A percentile compares a stretch with the other conserved stretches of the same genome.
These are phyloP conservation scores for Scedosporium minutisporum DNA, from an alignment of 2,329 filamentous ascomycete species.

Conservation along the genomic window DNA sequence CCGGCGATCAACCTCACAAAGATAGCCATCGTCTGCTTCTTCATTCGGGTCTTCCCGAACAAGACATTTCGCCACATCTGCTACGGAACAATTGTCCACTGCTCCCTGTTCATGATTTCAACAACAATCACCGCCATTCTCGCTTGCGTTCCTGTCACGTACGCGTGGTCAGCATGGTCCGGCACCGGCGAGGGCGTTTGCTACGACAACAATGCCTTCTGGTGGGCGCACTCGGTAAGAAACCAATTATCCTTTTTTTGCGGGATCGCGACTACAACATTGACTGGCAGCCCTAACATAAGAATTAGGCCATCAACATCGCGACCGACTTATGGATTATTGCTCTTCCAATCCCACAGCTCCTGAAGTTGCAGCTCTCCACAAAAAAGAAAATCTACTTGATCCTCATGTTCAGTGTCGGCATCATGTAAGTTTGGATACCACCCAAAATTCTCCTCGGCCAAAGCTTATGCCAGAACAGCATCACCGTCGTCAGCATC, in stretches of 20 bases:
- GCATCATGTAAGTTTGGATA: constrained; percentile 7
- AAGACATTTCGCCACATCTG: constrained; percentile 2
- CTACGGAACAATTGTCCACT: constrained; percentile 6
- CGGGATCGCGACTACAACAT: no score
- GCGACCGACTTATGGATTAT: constrained; percentile 8
- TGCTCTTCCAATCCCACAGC: constrained; percentile 6
- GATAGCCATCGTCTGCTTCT: constrained; percentile 7
- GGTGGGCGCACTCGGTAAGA: constrained; percentile 8
- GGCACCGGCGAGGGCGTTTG: constrained; percentile 4
- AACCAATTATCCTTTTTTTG: no score
- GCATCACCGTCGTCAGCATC: constrained; percentile 9
- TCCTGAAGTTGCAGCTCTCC: constrained; percentile 7
- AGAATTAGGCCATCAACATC: constrained; percentile 7
- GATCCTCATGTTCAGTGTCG: constrained; percentile 9
- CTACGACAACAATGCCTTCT: constrained; percentile 9
- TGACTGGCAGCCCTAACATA: not conserved
- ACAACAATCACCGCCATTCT: constrained; percentile 7
- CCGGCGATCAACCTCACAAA: constrained; percentile 10
- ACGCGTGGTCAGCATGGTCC: constrained; percentile 7
- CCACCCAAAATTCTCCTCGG: no score
- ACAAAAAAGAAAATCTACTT: constrained; percentile 7
- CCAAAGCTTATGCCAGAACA: not conserved
- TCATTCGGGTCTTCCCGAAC: constrained; percentile 8
- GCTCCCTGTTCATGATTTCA: constrained; percentile 9
- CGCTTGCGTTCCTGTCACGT: constrained; percentile 6